These are phyloP conservation scores for Zygnema cylindricum DNA, from an alignment of 139 green algal species.

Conservation along the genomic window DNA sequence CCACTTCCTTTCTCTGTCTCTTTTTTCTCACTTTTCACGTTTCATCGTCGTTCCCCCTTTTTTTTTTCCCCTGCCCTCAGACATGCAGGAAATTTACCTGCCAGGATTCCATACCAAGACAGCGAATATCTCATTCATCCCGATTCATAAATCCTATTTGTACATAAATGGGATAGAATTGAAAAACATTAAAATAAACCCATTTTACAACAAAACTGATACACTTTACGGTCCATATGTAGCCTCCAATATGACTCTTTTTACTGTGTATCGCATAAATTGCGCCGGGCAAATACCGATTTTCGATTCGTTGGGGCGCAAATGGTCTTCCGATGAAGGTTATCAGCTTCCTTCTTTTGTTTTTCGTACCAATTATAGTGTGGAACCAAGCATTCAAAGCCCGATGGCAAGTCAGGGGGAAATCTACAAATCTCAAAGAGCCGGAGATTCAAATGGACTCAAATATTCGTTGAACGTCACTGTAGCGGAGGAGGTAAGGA, in stretches of 20 bases:
- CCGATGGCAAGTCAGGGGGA: background rate
- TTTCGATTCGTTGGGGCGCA: background rate
- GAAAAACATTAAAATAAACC: constrained; percentile 4
- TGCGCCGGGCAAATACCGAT: background rate
- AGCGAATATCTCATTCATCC: background rate
- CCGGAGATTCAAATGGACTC: too few relatives aligned
- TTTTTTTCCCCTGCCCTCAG: constrained; percentile 2
- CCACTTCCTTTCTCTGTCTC: background rate
- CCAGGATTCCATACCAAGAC: background rate
- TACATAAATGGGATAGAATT: constrained; percentile 12
- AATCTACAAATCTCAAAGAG: constrained; percentile 11
- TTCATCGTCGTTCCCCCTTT: background rate
- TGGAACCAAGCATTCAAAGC: background rate
- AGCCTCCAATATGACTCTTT: background rate
- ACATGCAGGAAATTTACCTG: background rate
- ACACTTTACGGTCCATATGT: background rate
- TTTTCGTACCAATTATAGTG: background rate
- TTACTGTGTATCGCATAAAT: background rate
- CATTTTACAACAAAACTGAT: background rate
- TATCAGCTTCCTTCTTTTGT: background rate
- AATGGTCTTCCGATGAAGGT: background rate
- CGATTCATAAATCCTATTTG: background rate
- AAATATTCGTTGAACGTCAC: too few relatives aligned
- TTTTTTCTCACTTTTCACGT: background rate
- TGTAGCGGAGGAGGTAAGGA: too few relatives aligned